phyloP scores from a whole-genome alignment of 805 yeast genomes.

The Saccharomycopsis sp. region DNA sequence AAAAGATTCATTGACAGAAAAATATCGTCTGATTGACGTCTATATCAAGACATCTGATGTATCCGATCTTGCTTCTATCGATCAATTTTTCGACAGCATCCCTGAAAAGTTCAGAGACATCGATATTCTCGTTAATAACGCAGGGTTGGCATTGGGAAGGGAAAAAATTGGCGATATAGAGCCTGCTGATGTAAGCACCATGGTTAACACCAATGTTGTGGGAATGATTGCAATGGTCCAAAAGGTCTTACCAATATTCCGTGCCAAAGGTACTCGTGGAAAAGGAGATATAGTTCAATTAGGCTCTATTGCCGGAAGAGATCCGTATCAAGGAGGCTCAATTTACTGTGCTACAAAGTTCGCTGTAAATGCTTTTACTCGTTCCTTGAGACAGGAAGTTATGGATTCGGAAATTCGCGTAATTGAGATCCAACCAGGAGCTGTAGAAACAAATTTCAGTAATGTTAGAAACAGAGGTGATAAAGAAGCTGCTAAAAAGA shows the following conservation, averaged over 20 bases:
- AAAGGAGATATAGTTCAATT: constrained; percentile 55
- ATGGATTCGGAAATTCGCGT: constrained; percentile 63
- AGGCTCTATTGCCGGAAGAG: constrained; percentile 68
- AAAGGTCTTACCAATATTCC: constrained; percentile 36
- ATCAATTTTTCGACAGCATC: constrained; percentile 35
- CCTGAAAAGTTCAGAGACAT: constrained; percentile 55
- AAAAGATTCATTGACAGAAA: constrained; percentile 89
- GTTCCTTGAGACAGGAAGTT: constrained; percentile 63
- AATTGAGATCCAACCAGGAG: constrained; percentile 63
- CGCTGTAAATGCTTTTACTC: constrained; percentile 52
- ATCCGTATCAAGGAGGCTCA: constrained; percentile 66
- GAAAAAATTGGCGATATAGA: constrained; percentile 38
- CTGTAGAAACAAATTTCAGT: constrained; percentile 64
- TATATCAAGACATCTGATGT: constrained; percentile 56
- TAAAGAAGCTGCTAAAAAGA: constrained; percentile 43
- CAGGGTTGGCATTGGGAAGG: constrained; percentile 40
- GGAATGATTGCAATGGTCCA: constrained; percentile 42
- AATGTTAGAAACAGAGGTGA: constrained; percentile 57
- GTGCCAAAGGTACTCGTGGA: constrained; percentile 39
- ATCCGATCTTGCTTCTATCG: constrained; percentile 43
- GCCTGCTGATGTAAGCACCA: constrained; percentile 33
- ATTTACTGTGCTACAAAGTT: constrained; percentile 67
- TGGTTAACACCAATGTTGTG: constrained; percentile 43
- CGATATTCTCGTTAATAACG: constrained; percentile 60
- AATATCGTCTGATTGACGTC: no score